Evolutionary conservation across 2,329 filamentous ascomycete species (phyloP), one percentile per base, ranked within the genome.

Genomic region (Aciculosporium take): DNA sequence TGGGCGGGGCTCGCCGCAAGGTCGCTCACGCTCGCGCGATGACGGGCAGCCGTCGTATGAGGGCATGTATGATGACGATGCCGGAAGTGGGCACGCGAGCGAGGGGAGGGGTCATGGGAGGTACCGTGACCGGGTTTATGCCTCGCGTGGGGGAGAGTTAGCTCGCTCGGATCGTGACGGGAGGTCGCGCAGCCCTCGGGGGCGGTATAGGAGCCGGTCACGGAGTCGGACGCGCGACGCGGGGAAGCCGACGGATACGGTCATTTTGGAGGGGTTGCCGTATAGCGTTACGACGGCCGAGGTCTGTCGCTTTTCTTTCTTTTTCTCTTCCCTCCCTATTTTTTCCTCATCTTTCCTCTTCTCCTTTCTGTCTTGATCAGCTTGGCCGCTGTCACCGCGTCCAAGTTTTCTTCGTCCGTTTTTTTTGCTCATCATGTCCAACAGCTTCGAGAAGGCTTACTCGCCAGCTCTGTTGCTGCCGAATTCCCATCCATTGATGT

Each of bases 241-340:
- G 23, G 63, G 64, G 37, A 53, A 50, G 43, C 68, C 68, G 25
- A 69, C 62, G 47, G 63, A 70, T 46, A 72, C 68, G 27, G 61
- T 76, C 39, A 72, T 76, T 40, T 58, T 76, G 33, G 72, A 76
- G 51, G 70, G 71, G 41, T 50, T 76, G 42, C 68, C 70, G 25
- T 53, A 59, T 43, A 64, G 65, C 42, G 59, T 72, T 45, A 66
- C 67, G 44, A 60, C 68, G 55, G 62, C 63, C 54, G 68, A 73
- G 59, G 71, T 74, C 39, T 18, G n/a, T 24, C 41, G 37, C 45
- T n/a, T 34, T 34, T 21, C 5, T 13, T 10, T 34, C 21, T 34
- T 7, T 34, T 7, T 13, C 13, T 34, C 8, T 34, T 8, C 4
- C 13, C 20, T 6, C 9, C 20, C 12, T 23, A 15, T 15, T 8